Conservation (phyloP, 169 alveolate genomes). For the Cytauxzoon felis region DNA sequence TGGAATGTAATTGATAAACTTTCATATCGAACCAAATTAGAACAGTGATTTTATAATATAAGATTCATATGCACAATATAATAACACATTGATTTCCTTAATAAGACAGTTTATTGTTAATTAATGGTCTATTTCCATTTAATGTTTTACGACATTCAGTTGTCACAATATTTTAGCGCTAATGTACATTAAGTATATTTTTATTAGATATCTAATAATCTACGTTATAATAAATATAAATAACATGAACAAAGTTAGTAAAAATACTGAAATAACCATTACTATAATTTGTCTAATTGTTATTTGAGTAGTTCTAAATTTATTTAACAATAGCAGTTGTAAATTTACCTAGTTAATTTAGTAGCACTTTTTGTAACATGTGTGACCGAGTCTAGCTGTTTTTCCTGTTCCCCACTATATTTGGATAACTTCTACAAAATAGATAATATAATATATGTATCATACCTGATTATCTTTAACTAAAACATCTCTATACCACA, state of each 20-base stretch:
- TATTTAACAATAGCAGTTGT: neutral
- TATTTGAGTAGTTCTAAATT: constrained; percentile 20
- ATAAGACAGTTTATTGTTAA: too few species aligned
- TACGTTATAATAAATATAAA: constrained; percentile 42
- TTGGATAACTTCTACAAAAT: constrained; percentile 31
- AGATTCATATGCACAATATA: too few species aligned
- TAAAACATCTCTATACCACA: constrained; percentile 52
- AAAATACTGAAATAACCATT: constrained; percentile 44
- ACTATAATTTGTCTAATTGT: constrained; percentile 38
- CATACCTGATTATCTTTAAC: constrained; percentile 59
- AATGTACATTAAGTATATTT: too few species aligned
- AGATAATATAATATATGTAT: neutral
- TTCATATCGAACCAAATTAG: too few species aligned
- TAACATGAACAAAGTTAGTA: constrained; percentile 27
- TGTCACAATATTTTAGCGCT: too few species aligned
- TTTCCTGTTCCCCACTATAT: constrained; percentile 52
- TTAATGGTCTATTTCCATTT: too few species aligned
- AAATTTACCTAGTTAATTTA: neutral
- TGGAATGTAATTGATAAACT: too few species aligned
- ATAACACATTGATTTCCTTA: too few species aligned
- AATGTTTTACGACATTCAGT: too few species aligned
- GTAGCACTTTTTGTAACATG: constrained; percentile 43
- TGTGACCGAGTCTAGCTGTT: constrained; percentile 61
- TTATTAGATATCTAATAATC: too few species aligned
- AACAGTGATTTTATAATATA: too few species aligned